Conservation (phyloP, 345 rosid species). For the Camelina hispida region DNA sequence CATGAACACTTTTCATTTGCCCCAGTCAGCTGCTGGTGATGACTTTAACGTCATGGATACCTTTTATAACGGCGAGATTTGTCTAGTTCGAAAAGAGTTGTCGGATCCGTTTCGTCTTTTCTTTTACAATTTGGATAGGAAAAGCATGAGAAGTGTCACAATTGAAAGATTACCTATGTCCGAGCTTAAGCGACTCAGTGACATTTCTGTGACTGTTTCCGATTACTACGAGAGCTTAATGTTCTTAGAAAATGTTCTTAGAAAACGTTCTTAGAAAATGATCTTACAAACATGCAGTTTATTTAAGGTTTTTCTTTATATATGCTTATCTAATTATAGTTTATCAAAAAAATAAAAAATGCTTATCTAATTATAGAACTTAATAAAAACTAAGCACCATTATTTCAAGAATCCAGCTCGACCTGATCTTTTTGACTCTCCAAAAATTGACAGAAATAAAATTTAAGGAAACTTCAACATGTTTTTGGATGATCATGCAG, state of each 20-base stretch:
- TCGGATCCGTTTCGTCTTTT: conserved; percentile 8
- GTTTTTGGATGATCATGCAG: too few species aligned
- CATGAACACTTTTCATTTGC: neutral
- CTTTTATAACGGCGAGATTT: conserved; percentile 12
- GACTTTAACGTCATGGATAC: conserved; percentile 3
- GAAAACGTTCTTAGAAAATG: neutral
- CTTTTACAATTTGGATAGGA: conserved; percentile 18
- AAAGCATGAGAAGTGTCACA: neutral
- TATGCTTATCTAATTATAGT: neutral
- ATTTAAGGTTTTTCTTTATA: neutral
- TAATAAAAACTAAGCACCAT: neutral
- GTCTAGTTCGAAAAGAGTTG: neutral
- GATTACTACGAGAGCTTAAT: conserved; percentile 19
- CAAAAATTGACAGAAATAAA: too few species aligned
- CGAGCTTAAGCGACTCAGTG: neutral
- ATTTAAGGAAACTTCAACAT: too few species aligned
- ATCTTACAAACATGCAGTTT: neutral
- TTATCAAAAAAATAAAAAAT: too few species aligned
- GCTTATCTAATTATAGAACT: too few species aligned
- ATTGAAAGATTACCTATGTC: neutral
- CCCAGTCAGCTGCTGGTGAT: neutral
- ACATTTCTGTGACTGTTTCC: conserved; percentile 2
- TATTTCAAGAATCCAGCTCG: neutral
- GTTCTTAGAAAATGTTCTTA: neutral
- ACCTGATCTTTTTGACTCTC: too few species aligned